phyloP scores from a whole-genome alignment of 805 yeast species.

The Myxozyma mucilagina region DNA sequence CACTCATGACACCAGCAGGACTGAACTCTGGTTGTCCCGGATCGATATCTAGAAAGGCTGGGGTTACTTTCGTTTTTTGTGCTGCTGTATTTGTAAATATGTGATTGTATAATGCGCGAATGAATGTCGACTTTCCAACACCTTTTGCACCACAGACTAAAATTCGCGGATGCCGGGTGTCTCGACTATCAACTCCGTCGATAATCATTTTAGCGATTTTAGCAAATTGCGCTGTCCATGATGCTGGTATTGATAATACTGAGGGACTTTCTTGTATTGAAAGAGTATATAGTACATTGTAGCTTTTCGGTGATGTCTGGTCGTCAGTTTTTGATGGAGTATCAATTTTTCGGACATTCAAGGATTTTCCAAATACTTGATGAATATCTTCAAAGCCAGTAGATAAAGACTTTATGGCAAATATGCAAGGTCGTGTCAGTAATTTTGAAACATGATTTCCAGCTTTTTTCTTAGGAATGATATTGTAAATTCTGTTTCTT shows the following conservation, averaged over 20 bases:
- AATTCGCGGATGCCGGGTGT: slow-evolving; percentile 28
- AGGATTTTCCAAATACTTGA: background rate
- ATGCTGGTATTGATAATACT: slow-evolving; percentile 19
- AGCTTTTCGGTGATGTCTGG: background rate
- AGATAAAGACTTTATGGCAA: slow-evolving; percentile 25
- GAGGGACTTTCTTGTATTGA: slow-evolving; percentile 8
- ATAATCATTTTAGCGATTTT: slow-evolving; percentile 3
- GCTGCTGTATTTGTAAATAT: background rate
- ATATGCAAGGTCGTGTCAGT: slow-evolving; percentile 31
- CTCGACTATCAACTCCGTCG: background rate
- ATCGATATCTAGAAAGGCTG: slow-evolving; percentile 66
- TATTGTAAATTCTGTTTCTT: background rate
- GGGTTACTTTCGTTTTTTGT: slow-evolving; percentile 9
- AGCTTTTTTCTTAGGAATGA: slow-evolving; percentile 14
- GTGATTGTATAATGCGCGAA: slow-evolving; percentile 54
- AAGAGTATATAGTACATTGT: slow-evolving; percentile 15
- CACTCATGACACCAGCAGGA: slow-evolving; percentile 66
- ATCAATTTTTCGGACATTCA: background rate
- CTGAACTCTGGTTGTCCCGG: slow-evolving; percentile 88
- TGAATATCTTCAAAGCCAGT: slow-evolving; percentile 1
- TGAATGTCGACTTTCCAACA: slow-evolving; percentile 78
- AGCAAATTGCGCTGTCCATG: slow-evolving; percentile 7
- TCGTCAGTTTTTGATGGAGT: background rate
- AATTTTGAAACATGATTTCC: background rate
- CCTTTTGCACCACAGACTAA: slow-evolving; percentile 67